Conservation (phyloP, 768 basidiomycete genomes). For the Tricholoma terreum region DNA sequence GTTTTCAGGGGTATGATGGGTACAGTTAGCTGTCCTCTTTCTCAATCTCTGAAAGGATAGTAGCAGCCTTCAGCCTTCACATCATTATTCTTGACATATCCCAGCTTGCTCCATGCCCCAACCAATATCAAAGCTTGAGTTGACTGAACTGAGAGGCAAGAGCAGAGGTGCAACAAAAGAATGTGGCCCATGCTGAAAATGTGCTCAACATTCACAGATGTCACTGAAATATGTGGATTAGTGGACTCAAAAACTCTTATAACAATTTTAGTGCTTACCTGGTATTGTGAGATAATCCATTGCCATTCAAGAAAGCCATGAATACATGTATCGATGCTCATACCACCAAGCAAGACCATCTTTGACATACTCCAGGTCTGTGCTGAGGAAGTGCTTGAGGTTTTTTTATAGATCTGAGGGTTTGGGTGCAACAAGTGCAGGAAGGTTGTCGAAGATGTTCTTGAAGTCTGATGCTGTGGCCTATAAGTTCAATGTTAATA, state of each 20-base stretch:
- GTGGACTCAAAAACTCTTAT: background rate
- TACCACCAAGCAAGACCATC: slow-evolving; percentile 32
- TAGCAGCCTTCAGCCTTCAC: too few species aligned
- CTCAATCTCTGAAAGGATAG: too few species aligned
- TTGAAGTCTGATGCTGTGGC: background rate
- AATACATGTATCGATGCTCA: slow-evolving; percentile 18
- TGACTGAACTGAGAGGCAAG: too few species aligned
- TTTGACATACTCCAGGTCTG: slow-evolving; percentile 20
- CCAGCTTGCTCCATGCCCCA: too few species aligned
- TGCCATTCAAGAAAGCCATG: slow-evolving; percentile 30
- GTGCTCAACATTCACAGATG: too few species aligned
- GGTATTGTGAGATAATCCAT: slow-evolving; percentile 26
- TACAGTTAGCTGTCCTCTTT: too few species aligned
- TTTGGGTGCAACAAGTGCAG: slow-evolving; percentile 15
- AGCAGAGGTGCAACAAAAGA: too few species aligned
- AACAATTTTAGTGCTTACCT: slow-evolving; percentile 8
- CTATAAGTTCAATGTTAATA: background rate
- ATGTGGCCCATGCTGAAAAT: too few species aligned
- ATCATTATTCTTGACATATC: too few species aligned
- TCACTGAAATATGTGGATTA: too few species aligned
- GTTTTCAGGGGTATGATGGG: too few species aligned
- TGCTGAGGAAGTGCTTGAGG: slow-evolving; percentile 28
- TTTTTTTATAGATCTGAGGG: slow-evolving; percentile 18
- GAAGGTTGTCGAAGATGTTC: slow-evolving; percentile 33
- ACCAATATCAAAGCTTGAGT: too few species aligned